phyloP scores from a whole-genome alignment of 2,329 filamentous ascomycete species.

The Ilyonectria destructans region DNA sequence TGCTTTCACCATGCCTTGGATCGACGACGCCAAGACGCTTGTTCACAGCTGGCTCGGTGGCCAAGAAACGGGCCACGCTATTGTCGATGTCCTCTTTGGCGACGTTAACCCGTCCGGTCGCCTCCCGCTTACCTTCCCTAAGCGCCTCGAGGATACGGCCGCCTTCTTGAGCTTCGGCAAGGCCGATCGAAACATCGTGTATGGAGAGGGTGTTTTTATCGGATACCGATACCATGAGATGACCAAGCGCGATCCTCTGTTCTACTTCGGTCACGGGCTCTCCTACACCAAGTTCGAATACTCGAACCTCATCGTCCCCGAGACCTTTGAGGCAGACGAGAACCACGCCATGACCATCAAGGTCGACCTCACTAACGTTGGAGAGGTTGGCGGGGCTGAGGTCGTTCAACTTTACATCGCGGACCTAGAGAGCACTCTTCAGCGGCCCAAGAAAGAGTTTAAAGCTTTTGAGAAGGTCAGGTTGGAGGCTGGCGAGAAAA shows the following conservation, averaged over 20 bases:
- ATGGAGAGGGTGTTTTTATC: constrained; percentile 80
- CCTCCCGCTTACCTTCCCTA: constrained; percentile 77
- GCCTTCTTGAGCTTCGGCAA: constrained; percentile 80
- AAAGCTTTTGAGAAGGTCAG: constrained; percentile 17
- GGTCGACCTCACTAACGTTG: not conserved
- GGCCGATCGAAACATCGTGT: constrained; percentile 62
- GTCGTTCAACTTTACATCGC: constrained; percentile 14
- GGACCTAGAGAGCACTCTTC: not conserved
- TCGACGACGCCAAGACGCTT: not conserved
- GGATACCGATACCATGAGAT: constrained; percentile 81
- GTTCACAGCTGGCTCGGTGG: constrained; percentile 50
- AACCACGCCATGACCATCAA: not conserved
- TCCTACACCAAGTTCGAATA: constrained; percentile 67
- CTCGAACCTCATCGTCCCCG: constrained; percentile 18
- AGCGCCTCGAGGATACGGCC: constrained; percentile 73
- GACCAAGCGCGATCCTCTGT: constrained; percentile 70
- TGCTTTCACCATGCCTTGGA: not conserved
- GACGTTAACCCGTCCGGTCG: constrained; percentile 75
- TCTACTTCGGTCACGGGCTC: constrained; percentile 75
- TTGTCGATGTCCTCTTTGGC: constrained; percentile 76
- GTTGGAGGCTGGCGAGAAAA: not conserved
- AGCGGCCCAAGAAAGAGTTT: constrained; percentile 12
- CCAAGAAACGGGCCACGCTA: constrained; percentile 38
- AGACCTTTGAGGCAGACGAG: not conserved
- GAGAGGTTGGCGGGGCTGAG: not conserved